Conservation (phyloP, 352 stramenopile genomes). For the Phytopythium oedochilum region DNA sequence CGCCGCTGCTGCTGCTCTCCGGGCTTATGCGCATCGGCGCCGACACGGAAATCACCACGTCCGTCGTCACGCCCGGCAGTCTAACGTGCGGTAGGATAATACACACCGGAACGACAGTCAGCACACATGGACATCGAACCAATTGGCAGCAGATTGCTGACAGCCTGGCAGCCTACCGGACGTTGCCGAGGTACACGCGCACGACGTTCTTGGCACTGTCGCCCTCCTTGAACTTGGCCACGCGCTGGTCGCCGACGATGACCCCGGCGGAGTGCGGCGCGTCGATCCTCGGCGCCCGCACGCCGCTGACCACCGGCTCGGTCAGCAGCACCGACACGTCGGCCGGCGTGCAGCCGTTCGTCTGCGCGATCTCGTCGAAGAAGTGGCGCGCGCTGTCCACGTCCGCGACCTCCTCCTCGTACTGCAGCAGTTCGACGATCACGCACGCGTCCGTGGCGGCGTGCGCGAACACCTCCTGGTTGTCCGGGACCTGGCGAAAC, state of each 20-base stretch:
- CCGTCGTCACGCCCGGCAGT: conserved; percentile 66
- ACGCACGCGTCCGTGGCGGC: conserved; percentile 73
- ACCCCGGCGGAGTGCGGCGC: conserved; percentile 33
- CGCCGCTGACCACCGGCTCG: conserved; percentile 23
- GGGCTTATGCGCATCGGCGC: conserved; percentile 73
- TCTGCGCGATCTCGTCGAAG: conserved; percentile 81
- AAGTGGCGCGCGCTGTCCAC: conserved; percentile 59
- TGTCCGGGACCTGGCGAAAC: conserved; percentile 85
- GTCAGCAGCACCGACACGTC: conserved; percentile 52
- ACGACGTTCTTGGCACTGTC: conserved; percentile 82
- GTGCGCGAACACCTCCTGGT: conserved; percentile 87
- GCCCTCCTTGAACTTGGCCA: conserved; percentile 85
- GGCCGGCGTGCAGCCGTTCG: conserved; percentile 59
- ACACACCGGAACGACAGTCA: no score
- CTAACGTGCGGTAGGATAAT: no score
- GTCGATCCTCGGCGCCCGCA: conserved; percentile 27
- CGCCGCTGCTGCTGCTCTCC: conserved; percentile 56
- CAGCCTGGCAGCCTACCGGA: no score
- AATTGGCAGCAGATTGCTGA: no score
- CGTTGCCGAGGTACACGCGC: conserved; percentile 71
- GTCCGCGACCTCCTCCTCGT: conserved; percentile 45
- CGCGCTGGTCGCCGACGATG: conserved; percentile 70
- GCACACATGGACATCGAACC: background rate
- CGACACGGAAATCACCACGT: conserved; percentile 80
- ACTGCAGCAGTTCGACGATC: conserved; percentile 80